Base-by-base conservation (phyloP, 2,329 filamentous ascomycete genomes). In the Colletotrichum caudatum region DNA sequence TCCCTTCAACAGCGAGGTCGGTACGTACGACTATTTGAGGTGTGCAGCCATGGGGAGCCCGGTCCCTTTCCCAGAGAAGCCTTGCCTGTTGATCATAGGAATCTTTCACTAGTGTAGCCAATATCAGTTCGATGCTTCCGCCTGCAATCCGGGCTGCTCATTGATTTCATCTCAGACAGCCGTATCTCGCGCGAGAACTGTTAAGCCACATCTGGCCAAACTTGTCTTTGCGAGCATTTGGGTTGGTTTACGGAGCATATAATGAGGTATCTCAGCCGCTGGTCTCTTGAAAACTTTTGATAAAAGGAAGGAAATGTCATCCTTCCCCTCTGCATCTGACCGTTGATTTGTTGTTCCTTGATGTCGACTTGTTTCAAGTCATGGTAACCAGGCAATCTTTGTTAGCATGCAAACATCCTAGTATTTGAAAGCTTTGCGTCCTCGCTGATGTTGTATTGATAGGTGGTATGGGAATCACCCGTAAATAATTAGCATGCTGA, bases 1-100 rank as follows among this genome's bases (percentile, higher is more conserved):
- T 64, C 48, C 41, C 50, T 59, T 64, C 41, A 54, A 64, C 64
- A 60, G 65, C 69, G 63, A 46, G 37, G 53, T 41, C 59, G 48
- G 51, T 64, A 60, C 65, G 41, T 64, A 60, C 65, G 41, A 33
- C 54, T 33, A 63, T 48, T 59, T 64, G 56, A 46, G 56, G 59
- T 44, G 35, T 56, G 37, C 44, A 39, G 56, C 51, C 58, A 68
- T 63, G 64, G n/a, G 33, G 23, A 51, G 35, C 41, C 62, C 64
- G 51, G 59, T 71, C 44, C 69, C 58, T 54, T 59, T 68, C 58
- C 69, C 37, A 58, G 16, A 48, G 44, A 53, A 5, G 39, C 29
- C 39, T 44, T 39, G 51, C 26, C n/a, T 48, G 60, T 51, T 51
- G 26, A 41, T 51, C 64, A 63, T 46, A 64, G 66, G 33, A 64